Base-by-base conservation (phyloP, 768 basidiomycete genomes). In the Flagelloscypha sp. region DNA sequence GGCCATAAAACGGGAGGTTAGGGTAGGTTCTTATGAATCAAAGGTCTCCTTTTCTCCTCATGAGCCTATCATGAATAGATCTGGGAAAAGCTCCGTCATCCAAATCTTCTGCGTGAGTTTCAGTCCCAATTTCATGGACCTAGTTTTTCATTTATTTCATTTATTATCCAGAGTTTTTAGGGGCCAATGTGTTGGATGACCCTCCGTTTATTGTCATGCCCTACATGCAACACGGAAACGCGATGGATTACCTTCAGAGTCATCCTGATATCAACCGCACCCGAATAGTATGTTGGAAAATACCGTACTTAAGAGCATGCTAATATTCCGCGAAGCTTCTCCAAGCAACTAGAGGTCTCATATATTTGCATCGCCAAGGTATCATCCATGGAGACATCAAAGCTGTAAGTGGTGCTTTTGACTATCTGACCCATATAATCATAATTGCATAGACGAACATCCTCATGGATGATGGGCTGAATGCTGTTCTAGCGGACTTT, bases 381-480 rank as follows among this genome's bases (percentile, higher is more conserved):
- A 30, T 44, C 9, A 27, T 36, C 11, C 56, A 55, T 36, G 52
- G 55, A 17, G 52, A 27, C 29, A 10, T 32, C 13, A 33, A 28
- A n/a, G 30, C 35, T 3, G 29, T 28, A 22, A 25, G 41, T 16
- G 18, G 3, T 27, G 3, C n/a, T 16, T 27, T 17, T 16, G n/a
- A 5, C 17, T 3, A 3, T 7, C 24, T 29, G 20, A 28, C 24
- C 29, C 6, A 35, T n/a, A 20, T 11, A 17, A 43, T 11, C 7
- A 19, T 8, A 20, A 2, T 7, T 33, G 3, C 13, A 12, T 17
- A 45, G 44, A 24, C 25, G 6, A 45, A 45, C 28, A 28, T 45
- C 12, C 37, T 45, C 6, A 34, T 45, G 19, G 37, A 44, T 16
- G 31, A 44, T 23, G 32, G 21, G 4, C 42, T 31, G 6, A 45